Evolutionary conservation across 768 basidiomycete genomes (phyloP), one percentile per base, ranked within the genome.

Genomic region (Artomyces pyxidatus): DNA sequence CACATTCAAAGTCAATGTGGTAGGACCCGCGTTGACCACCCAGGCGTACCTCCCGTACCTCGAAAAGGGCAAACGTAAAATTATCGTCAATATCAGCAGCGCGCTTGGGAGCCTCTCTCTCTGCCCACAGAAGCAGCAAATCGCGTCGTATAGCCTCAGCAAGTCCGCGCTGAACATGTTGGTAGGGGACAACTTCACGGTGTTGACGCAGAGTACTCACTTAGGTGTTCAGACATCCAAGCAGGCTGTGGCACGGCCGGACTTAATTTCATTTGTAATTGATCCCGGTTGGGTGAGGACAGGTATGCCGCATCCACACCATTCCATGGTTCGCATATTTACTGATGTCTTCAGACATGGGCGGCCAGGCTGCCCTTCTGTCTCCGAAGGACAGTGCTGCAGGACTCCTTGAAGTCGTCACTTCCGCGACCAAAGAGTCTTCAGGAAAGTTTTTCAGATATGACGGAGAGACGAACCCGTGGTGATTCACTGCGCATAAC

Each of bases 211-310:
- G 6, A 7, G 16, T 11, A 22, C 39, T 41, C 44, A 40, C 38
- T 9, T 9, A 4, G 14, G 28, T 3, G 14, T 48, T 25, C 39
- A 38, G 67, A 67, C 65, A 16, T 65, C 65, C 47, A 71, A 71
- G 56, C 66, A 68, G 49, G 58, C 63, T 12, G 64, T 56, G 44
- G 66, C 62, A 38, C 59, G 62, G 26, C 62, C 64, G 0, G 63
- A 69, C 47, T 43, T 68, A n/a, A 66, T 65, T 4, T 53, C 58
- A 1, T 56, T 69, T 29, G 58, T 62, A n/a, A 26, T 68, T 9
- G 65, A 66, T 41, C 69, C 70, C 4, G 69, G 68, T 19, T 70
- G 70, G 69, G 66, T 69, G 8, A 68, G 69, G 57, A 68, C 67
- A 23, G 63, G 69, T 67, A 41, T 12, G 42, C 42, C 5, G 29